Conservation (phyloP, 148 eudicot species). For the Cornus florida region DNA sequence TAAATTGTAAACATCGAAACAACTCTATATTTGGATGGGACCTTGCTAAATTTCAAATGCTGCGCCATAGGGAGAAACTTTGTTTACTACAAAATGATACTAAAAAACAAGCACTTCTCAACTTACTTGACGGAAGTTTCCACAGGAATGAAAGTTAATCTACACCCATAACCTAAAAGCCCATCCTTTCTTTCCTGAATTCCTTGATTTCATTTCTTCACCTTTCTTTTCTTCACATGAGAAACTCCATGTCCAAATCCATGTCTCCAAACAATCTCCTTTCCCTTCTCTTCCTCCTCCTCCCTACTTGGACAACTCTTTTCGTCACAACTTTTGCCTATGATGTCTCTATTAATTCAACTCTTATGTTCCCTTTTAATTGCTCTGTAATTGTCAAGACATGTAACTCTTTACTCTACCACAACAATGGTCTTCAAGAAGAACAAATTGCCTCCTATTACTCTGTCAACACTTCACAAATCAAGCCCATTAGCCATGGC, state of each 20-base stretch:
- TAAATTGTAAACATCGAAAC: neutral
- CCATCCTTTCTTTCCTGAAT: neutral
- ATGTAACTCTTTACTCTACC: slow-evolving; percentile 37
- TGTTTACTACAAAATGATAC: neutral
- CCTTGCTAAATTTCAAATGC: neutral
- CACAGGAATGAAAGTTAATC: neutral
- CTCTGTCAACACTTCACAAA: slow-evolving; percentile 30
- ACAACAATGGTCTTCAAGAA: slow-evolving; percentile 21
- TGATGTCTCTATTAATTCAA: neutral
- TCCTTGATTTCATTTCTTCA: neutral
- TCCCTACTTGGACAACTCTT: neutral
- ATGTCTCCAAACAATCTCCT: neutral
- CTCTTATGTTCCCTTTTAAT: slow-evolving; percentile 16
- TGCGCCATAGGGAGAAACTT: neutral
- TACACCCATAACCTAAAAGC: neutral
- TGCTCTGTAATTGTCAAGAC: slow-evolving; percentile 22
- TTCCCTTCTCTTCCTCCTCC: neutral
- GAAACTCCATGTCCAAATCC: neutral
- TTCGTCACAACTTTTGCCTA: neutral
- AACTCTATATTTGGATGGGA: neutral
- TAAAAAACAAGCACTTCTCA: neutral
- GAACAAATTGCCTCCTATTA: slow-evolving; percentile 30
- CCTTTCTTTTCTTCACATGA: neutral
- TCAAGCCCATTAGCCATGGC: slow-evolving; percentile 20
- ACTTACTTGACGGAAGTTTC: slow-evolving; percentile 1